phyloP scores from a whole-genome alignment of 192 early-diverging fungal species.

The Lobosporangium transversale region DNA sequence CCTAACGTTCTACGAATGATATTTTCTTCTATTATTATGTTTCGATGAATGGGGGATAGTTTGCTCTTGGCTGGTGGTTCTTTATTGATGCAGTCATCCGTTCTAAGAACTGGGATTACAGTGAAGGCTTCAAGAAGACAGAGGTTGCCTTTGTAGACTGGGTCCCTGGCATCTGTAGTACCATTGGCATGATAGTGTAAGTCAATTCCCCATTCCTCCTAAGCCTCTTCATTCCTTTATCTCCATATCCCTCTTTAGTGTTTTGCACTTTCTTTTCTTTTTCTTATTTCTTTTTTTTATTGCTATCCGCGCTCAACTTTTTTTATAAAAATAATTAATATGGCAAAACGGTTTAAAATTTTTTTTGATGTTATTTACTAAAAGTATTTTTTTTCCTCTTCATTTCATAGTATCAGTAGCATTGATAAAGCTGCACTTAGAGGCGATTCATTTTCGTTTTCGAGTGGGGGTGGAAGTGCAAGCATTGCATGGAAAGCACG shows the following conservation, averaged over 20 bases:
- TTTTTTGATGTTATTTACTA: too few relatives aligned
- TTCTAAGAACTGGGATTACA: slow-evolving; percentile 47
- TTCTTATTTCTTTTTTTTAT: too few relatives aligned
- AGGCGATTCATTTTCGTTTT: slow-evolving; percentile 58
- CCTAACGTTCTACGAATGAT: background rate
- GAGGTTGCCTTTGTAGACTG: slow-evolving; percentile 67
- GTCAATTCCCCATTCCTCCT: too few relatives aligned
- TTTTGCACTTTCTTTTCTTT: too few relatives aligned
- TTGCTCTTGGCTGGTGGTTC: slow-evolving; percentile 71
- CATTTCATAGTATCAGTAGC: slow-evolving; percentile 57
- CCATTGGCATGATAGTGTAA: slow-evolving; percentile 70
- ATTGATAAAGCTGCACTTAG: slow-evolving; percentile 62
- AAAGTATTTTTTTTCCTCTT: background rate
- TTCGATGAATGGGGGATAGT: too few relatives aligned
- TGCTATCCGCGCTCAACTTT: too few relatives aligned
- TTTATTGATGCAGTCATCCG: slow-evolving; percentile 67
- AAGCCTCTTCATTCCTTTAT: too few relatives aligned
- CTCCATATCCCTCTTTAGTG: too few relatives aligned
- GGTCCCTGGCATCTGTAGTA: slow-evolving; percentile 65
- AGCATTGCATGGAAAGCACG: slow-evolving; percentile 62
- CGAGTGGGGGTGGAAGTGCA: slow-evolving; percentile 28
- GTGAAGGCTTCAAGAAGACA: slow-evolving; percentile 24
- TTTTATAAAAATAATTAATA: slow-evolving; percentile 6
- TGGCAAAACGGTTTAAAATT: too few relatives aligned
- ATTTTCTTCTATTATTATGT: background rate